Conservation (phyloP, 116 monocot genomes). For the Cymodocea nodosa region DNA sequence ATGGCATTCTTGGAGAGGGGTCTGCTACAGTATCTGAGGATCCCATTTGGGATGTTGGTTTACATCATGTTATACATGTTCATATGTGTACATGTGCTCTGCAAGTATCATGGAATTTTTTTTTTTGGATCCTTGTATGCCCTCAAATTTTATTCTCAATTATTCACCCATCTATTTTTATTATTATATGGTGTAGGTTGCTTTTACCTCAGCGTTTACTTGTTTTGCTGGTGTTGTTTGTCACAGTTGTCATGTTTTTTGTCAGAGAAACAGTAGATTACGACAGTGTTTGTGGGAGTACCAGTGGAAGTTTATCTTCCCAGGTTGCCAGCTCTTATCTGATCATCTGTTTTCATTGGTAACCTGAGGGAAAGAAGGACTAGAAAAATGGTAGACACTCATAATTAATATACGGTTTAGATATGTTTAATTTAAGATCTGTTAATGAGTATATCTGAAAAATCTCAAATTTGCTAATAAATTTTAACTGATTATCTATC, state of each 20-base stretch:
- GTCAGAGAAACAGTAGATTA: constrained; percentile 2
- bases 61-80: too few relatives aligned
- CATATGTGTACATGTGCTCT: too few relatives aligned
- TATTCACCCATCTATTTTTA: background rate
- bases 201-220: constrained; percentile 2
- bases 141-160: too few relatives aligned
- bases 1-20: background rate
- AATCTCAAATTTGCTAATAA: too few relatives aligned
- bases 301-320: background rate
- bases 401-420: too few relatives aligned
- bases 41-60: background rate
- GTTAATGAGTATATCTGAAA: too few relatives aligned
- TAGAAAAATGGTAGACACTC: too few relatives aligned
- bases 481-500: too few relatives aligned
- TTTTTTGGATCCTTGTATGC: too few relatives aligned
- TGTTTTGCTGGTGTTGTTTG: background rate
- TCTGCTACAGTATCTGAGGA: background rate
- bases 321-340: background rate
- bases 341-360: background rate
- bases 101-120: too few relatives aligned
- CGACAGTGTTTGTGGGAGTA: background rate
- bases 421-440: too few relatives aligned
- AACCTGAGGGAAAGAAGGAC: background rate
- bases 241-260: background rate
- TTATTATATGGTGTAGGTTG: background rate